Percentiles rank a stretch among this genome's conserved stretches.
These are phyloP conservation scores for Wickerhamiella shivajii DNA, from an alignment of 805 yeast species.

Conservation along the genomic window DNA sequence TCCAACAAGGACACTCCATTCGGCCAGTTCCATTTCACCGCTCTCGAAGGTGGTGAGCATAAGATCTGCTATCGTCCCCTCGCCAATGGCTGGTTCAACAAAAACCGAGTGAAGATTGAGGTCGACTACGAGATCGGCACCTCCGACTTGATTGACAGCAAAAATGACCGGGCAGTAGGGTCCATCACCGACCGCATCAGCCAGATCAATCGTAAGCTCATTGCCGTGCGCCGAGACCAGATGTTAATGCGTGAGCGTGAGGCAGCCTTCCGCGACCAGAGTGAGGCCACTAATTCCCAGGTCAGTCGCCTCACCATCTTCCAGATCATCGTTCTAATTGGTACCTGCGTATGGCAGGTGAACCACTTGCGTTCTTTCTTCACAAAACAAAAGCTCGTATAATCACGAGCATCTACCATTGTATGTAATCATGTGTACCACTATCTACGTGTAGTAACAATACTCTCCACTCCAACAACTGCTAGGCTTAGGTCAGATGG, in stretches of 20 bases:
- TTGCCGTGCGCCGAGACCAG: constrained; percentile 52
- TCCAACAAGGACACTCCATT: constrained; percentile 44
- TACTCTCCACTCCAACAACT: too few relatives aligned
- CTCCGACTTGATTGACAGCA: constrained; percentile 47
- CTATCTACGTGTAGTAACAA: too few relatives aligned
- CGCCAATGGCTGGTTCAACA: constrained; percentile 46
- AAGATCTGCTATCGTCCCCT: constrained; percentile 58
- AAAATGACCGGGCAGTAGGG: constrained; percentile 39
- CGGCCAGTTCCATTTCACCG: constrained; percentile 67
- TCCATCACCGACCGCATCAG: constrained; percentile 41
- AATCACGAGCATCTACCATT: too few relatives aligned
- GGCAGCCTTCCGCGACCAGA: constrained; percentile 57
- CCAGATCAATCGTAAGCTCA: constrained; percentile 41
- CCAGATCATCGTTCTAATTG: constrained; percentile 52
- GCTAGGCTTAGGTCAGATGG: too few relatives aligned
- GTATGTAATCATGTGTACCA: too few relatives aligned
- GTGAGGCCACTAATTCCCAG: constrained; percentile 59
- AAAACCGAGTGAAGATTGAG: constrained; percentile 47
- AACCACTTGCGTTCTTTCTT: constrained; percentile 67
- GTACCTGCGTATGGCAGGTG: constrained; percentile 64
- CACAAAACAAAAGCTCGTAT: constrained; percentile 74
- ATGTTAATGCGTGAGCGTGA: constrained; percentile 48
- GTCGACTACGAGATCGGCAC: constrained; percentile 62
- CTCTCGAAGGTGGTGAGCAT: constrained; percentile 77
- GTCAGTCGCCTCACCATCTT: constrained; percentile 62